Conservation (phyloP, 2,329 filamentous ascomycete species). For the Paraconiothyrium sp. region DNA sequence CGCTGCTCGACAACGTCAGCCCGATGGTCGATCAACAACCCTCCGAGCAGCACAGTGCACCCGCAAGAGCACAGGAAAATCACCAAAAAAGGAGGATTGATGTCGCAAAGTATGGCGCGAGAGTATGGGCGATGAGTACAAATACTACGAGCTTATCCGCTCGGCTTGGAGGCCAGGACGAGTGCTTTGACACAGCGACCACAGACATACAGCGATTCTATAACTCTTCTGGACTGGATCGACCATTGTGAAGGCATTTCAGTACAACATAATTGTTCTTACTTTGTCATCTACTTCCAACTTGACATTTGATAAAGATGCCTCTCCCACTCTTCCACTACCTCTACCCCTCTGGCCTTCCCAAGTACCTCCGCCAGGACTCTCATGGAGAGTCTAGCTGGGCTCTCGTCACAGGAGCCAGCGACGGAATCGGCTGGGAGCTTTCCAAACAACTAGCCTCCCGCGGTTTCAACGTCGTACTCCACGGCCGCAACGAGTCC, state of each 20-base stretch:
- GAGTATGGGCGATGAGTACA: not conserved
- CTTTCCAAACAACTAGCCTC: constrained; percentile 85
- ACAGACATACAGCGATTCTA: not conserved
- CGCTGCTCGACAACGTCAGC: not conserved
- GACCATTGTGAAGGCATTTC: not conserved
- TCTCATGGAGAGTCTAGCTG: constrained; percentile 56
- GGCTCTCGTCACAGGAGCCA: constrained; percentile 91
- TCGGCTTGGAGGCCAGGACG: not conserved
- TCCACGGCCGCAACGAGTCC: constrained; percentile 89
- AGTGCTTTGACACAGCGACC: not conserved
- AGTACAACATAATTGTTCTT: not conserved
- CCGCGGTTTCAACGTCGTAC: constrained; percentile 89
- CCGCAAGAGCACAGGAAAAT: not conserved
- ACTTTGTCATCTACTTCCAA: not conserved
- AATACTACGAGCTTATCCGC: not conserved
- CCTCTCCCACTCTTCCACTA: constrained; percentile 21
- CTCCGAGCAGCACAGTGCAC: not conserved
- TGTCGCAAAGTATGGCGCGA: not conserved
- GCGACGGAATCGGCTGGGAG: constrained; percentile 93
- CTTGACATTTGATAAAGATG: not conserved
- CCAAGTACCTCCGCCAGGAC: constrained; percentile 18
- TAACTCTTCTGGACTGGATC: not conserved
- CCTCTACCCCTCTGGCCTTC: constrained; percentile 20
- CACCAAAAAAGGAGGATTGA: not conserved
- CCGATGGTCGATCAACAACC: not conserved